Conservation (phyloP, 305 asterid genomes). For the Fraxinus sp. region DNA sequence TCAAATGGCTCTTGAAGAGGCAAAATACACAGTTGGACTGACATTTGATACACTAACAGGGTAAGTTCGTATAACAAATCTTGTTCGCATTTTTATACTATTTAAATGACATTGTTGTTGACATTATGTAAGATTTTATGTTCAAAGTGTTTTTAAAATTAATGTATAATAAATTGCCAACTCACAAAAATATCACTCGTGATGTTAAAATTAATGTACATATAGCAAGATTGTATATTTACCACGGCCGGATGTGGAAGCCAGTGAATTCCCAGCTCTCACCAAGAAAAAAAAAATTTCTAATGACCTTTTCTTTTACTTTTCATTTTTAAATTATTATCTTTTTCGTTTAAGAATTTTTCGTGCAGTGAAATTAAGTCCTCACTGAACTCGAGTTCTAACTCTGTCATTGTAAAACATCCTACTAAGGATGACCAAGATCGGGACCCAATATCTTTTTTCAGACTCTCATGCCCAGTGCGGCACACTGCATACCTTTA, state of each 20-base stretch:
- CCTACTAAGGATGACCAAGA: background rate
- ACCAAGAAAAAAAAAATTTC: background rate
- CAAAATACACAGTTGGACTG: conserved; percentile 67
- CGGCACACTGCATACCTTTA: background rate
- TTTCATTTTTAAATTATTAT: background rate
- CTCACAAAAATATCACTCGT: background rate
- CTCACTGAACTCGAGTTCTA: too few relatives aligned
- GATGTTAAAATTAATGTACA: background rate
- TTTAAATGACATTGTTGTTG: background rate
- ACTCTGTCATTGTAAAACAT: background rate
- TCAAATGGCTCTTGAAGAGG: conserved; percentile 60
- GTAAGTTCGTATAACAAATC: conserved; percentile 24
- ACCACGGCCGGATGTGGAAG: background rate
- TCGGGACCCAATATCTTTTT: background rate
- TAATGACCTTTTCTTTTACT: background rate
- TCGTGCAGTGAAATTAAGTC: too few relatives aligned
- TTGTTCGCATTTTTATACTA: background rate
- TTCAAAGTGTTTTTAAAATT: too few relatives aligned
- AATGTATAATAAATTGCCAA: background rate
- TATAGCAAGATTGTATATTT: background rate
- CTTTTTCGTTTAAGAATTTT: background rate
- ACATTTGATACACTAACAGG: conserved; percentile 67
- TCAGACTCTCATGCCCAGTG: background rate
- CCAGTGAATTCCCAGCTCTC: background rate
- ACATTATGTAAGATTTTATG: background rate